Evolutionary conservation across 495 filamentous ascomycete species (phyloP), one percentile per base, ranked within the genome.

Genomic region (Aspergillus taichungensis): DNA sequence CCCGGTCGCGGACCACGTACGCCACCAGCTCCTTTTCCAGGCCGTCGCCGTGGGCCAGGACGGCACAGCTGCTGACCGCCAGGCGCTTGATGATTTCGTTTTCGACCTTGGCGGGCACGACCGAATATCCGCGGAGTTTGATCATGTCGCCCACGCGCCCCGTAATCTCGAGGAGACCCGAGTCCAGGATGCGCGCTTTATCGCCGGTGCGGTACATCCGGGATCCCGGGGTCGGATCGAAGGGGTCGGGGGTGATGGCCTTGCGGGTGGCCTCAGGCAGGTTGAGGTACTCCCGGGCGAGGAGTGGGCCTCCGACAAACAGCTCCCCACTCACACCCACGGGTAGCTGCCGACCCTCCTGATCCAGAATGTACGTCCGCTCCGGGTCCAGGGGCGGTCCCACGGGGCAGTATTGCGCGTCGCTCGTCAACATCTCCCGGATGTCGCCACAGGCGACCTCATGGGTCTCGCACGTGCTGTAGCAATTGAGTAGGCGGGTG

Each of bases 191-290:
- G 11, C 80, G 71, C 0, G 84, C 91, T 49, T 80, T 82, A 60
- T 97, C 90, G 5, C 90, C 90, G 2, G 91, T 97, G 14, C 85
- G 74, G 63, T 95, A 95, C 13, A 91, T 68, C 28, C 71, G 52
- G 49, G 79, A 64, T 59, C 66, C 73, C 42, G 77, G 51, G 0
- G 45, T 52, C 0, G 47, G 13, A 47, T 78, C 73, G 27, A 84
- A 83, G n/a, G 61, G 71, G 37, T 79, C 71, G 2, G 76, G 50
- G n/a, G 77, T 59, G 57, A 95, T 95, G 0, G 83, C 79, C 36
- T 73, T 68, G 10, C 73, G 68, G 0, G 84, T 95, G n/a, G 84
- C 75, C 37, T 94, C 85, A 0, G 79, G 79, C 6, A 85, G 75
- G 52, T 94, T 92, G 29, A 97, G 68, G 52, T 97, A 97, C 36